Conservation (phyloP, 2,329 filamentous ascomycete species). For the Aspergillus novofumigatus region DNA sequence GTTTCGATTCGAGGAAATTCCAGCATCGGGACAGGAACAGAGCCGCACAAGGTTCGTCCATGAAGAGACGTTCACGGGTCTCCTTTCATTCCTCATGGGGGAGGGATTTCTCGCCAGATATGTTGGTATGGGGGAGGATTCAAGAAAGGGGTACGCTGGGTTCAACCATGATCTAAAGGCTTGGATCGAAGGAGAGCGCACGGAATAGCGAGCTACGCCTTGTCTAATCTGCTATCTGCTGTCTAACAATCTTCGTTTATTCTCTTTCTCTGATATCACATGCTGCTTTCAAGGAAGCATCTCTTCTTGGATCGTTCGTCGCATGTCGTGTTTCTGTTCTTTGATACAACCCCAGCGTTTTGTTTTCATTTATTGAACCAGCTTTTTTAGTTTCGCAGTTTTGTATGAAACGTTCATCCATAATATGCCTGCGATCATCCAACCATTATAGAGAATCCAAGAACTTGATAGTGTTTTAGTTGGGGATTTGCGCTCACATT, state of each 20-base stretch:
- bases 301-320: neutral
- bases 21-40: neutral
- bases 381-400: no score
- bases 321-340: neutral
- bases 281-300: neutral
- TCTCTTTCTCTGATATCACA: neutral
- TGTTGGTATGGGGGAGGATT: neutral
- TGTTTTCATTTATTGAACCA: no score
- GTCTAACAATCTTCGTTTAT: neutral
- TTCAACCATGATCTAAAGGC: conserved; percentile 6
- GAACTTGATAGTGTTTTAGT: no score
- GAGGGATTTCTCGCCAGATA: neutral
- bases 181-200: conserved; percentile 4
- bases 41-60: conserved; percentile 3
- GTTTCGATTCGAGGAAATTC: conserved; percentile 3
- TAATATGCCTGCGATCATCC: no score
- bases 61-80: conserved; percentile 5
- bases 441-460: no score
- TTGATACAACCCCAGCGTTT: neutral
- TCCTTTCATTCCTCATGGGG: conserved; percentile 7
- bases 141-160: neutral
- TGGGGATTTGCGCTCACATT: no score
- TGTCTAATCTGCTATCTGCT: neutral
- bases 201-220: neutral
- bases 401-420: no score